These are phyloP conservation scores for Malus hybrid DNA, from an alignment of 331 rosid genomes.

Conservation along the genomic window DNA sequence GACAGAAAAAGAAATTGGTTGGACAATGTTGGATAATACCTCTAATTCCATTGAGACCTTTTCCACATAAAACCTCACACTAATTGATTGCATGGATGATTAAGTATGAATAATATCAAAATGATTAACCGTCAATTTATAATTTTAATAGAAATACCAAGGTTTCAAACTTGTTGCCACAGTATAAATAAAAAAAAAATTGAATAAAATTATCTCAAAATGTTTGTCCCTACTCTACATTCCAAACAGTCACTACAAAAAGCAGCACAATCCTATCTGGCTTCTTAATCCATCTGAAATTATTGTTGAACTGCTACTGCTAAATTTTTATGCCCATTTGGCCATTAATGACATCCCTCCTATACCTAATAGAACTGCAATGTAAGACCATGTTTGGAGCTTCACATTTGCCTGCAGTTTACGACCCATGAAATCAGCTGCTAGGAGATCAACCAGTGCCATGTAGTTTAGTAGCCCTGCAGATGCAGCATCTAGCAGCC, in stretches of 20 bases:
- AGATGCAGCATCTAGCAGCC: slow-evolving; percentile 53
- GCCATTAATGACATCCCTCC: slow-evolving; percentile 79
- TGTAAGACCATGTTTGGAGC: slow-evolving; percentile 37
- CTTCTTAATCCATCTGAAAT: not conserved
- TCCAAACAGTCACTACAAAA: too few species aligned
- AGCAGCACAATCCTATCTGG: not conserved
- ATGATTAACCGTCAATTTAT: too few species aligned
- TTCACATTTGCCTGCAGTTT: slow-evolving; percentile 40
- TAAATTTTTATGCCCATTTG: slow-evolving; percentile 48
- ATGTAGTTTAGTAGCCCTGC: slow-evolving; percentile 68
- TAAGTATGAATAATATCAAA: too few species aligned
- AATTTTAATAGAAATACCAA: too few species aligned
- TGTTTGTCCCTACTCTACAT: not conserved
- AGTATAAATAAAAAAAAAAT: not conserved
- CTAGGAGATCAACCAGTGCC: slow-evolving; percentile 68
- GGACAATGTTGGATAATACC: too few species aligned
- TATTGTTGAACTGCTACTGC: not conserved
- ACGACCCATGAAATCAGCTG: slow-evolving; percentile 56
- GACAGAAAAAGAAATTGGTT: too few species aligned
- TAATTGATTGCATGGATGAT: too few species aligned
- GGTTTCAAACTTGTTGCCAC: too few species aligned
- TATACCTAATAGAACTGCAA: slow-evolving; percentile 53
- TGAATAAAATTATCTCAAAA: not conserved
- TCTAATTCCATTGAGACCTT: too few species aligned
- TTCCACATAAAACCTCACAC: too few species aligned